Base-by-base conservation (phyloP, 2,329 filamentous ascomycete species). In the Daldinia sp. region DNA sequence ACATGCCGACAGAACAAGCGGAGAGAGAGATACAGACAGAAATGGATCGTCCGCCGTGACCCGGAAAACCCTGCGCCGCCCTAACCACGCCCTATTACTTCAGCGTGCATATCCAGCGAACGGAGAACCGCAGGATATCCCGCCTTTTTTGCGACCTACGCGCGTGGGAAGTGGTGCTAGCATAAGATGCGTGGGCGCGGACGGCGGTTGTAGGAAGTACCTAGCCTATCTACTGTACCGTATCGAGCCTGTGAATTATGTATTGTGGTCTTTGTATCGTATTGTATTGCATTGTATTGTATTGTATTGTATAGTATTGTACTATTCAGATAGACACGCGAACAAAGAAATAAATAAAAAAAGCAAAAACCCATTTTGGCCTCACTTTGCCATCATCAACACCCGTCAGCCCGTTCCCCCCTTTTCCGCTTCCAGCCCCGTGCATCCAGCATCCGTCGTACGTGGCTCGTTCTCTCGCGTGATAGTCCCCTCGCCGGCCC, bases 351-450 rank as follows among this genome's bases (percentile, higher is more conserved):
- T n/a, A n/a, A n/a, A n/a, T n/a, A n/a, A n/a, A n/a, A n/a, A n/a
- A n/a, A n/a, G n/a, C n/a, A n/a, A n/a, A n/a, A n/a, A n/a, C n/a
- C 17, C 4, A 17, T 15, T 37, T 23, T 23, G 13, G 34, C 13
- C 34, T 43, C 13, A 11, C 19, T 7, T 27, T 43, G 39, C 19
- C 39, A 15, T 25, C 35, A 27, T 45, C 21, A 9, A 8, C 21
- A 27, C n/a, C 39, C 17, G 11, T 49, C 17, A 30, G 4, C 15
- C n/a, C 4, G 34, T 7, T 32, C 29, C n/a, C 21, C 23, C 19
- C 19, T 50, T 63, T 61, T 55, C 61, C 59, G 35, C 39, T 60
- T 65, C 49, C 27, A 63, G 62, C 58, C 45, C 54, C 45, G 6
- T 68, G 65, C 65, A 65, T 63, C 53, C 4, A 11, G 34, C 47